A percentile compares a stretch with the other conserved stretches of the same genome.
Conservation (phyloP, 176 grass and related monocot species). For the Tillandsia fasciculata region DNA sequence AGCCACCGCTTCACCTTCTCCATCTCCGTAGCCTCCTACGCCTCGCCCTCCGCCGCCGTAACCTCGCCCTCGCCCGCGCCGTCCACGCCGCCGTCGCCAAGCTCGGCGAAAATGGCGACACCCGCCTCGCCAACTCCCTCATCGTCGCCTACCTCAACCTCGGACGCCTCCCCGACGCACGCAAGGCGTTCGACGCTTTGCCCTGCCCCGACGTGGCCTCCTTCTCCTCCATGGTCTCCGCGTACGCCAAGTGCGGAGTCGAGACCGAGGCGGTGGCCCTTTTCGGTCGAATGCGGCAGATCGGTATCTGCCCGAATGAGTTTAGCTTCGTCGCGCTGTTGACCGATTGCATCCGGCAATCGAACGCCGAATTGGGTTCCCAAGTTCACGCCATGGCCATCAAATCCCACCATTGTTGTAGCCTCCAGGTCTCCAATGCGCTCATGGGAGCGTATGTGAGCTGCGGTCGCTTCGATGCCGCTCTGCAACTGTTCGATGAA, state of each 20-base stretch:
- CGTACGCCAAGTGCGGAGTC: constrained; percentile 27
- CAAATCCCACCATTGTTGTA: constrained; percentile 13
- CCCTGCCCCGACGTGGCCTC: constrained; percentile 31
- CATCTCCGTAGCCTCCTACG: constrained; percentile 27
- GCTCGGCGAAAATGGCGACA: background rate
- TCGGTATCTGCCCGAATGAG: constrained; percentile 29
- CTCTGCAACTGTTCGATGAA: constrained; percentile 24
- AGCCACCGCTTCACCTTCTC: background rate
- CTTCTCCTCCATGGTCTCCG: constrained; percentile 50
- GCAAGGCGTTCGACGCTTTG: constrained; percentile 31
- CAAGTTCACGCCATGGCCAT: constrained; percentile 54
- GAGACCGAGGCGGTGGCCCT: constrained; percentile 7
- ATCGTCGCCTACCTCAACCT: constrained; percentile 43
- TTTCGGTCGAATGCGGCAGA: constrained; percentile 34
- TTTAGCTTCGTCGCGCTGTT: constrained; percentile 54
- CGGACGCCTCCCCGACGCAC: constrained; percentile 28
- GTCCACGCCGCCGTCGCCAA: background rate
- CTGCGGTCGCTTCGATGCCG: constrained; percentile 19
- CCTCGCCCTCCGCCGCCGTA: constrained; percentile 21
- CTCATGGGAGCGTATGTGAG: constrained; percentile 33
- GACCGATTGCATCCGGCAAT: constrained; percentile 48
- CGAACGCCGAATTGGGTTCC: constrained; percentile 28
- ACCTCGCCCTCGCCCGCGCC: constrained; percentile 22
- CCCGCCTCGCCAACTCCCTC: constrained; percentile 31
- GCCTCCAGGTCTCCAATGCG: constrained; percentile 44